Evolutionary conservation across 805 yeast genomes (phyloP).

Genomic region (Spathaspora girioi): DNA sequence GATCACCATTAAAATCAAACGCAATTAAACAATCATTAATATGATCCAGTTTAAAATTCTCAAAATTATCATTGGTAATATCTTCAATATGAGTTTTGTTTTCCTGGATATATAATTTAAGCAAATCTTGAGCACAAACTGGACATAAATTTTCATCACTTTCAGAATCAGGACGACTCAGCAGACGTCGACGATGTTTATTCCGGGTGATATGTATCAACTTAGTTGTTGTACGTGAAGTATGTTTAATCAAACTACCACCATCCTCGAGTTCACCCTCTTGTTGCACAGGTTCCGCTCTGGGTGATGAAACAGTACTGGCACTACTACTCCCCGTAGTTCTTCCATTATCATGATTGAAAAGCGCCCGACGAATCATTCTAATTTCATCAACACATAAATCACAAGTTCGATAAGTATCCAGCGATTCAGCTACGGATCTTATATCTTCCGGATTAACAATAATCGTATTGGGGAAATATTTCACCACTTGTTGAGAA

Average conservation of each 20-base stretch:
- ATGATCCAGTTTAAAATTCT: constrained; percentile 56
- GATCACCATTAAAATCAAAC: constrained; percentile 58
- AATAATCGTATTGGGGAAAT: constrained; percentile 57
- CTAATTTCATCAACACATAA: constrained; percentile 62
- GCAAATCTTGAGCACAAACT: constrained; percentile 33
- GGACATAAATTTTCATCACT: constrained; percentile 40
- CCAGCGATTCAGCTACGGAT: constrained; percentile 36
- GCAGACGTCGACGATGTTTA: constrained; percentile 1
- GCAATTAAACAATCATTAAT: constrained; percentile 71
- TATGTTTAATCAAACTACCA: constrained; percentile 17
- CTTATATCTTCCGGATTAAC: constrained; percentile 49
- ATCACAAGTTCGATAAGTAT: constrained; percentile 68
- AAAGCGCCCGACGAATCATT: constrained; percentile 44
- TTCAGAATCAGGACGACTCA: constrained; percentile 3
- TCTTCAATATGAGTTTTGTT: constrained; percentile 11
- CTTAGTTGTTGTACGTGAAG: constrained; percentile 2
- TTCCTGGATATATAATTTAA: constrained; percentile 15
- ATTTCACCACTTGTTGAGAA: constrained; percentile 49
- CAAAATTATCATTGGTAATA: constrained; percentile 21
- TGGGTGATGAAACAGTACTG: not conserved
- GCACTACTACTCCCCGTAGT: not conserved
- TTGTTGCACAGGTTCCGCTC: not conserved
- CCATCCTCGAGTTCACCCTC: not conserved
- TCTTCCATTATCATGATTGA: constrained; percentile 4
- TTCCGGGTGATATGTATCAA: not conserved